Evolutionary conservation across 2,329 filamentous ascomycete species (phyloP), one percentile per base, ranked within the genome.

Genomic region (Colletotrichum sp.): DNA sequence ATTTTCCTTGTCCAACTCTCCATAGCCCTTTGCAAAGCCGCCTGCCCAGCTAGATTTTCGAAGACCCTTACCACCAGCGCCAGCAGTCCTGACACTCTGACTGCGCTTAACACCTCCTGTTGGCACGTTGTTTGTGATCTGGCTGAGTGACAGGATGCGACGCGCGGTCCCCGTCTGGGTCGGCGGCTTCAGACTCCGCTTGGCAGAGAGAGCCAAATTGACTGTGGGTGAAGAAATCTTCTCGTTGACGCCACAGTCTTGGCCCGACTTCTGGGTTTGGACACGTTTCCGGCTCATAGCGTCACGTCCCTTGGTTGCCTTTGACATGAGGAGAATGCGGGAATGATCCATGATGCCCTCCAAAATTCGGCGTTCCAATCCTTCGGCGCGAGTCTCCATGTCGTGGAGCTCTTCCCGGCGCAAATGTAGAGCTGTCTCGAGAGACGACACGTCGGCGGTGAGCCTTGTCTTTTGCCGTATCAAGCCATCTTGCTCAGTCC

Each of bases 301-400:
- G 69, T 92, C 90, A 8, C 84, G 84, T 13, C 87, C 85, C 79
- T 87, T 88, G 79, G 84, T 86, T 5, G 90, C 86, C 86, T 95
- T 93, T 79, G 92, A 88, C 87, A 97, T 94, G 74, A 98, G 91
- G n/a, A 98, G 89, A 30, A 96, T 93, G 8, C 96, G 94, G 25
- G 96, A 98, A 83, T 98, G 96, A 80, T 98, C 96, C 86, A 99
- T 98, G 77, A 98, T 95, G 30, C 96, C 96, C 79, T 98, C 96
- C 36, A 99, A 87, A 79, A 99, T 98, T 30, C 97, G 93, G 68
- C 96, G 94, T 86, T 99, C 97, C 28, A 99, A 89, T 5, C 92
- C 91, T 83, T 98, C 96, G 4, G 96, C 97, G 77, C 96, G 94
- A 13, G 91, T 88, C 83, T 98, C 96, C 94, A 99, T 98, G 30